phyloP scores from a whole-genome alignment of 352 stramenopile genomes.

The Blastocystis sp. region DNA sequence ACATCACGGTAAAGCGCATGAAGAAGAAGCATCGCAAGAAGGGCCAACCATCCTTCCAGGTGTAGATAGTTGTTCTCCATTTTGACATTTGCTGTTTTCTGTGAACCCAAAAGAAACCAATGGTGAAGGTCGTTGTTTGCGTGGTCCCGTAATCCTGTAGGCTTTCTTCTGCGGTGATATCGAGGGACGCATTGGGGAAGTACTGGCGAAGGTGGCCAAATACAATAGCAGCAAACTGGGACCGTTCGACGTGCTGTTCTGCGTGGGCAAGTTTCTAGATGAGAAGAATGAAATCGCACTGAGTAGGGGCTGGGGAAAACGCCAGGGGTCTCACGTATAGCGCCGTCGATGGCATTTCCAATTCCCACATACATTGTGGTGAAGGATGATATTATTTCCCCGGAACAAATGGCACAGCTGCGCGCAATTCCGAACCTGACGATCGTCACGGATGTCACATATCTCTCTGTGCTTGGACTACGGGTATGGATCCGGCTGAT shows the following conservation, averaged over 20 bases:
- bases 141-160: slow-evolving; percentile 1
- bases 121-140: slow-evolving; percentile 40
- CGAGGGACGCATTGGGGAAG: slow-evolving; percentile 48
- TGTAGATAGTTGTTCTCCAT: slow-evolving; percentile 13
- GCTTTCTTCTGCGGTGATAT: slow-evolving; percentile 61
- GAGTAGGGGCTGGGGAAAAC: background rate
- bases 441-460: background rate
- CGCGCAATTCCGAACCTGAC: slow-evolving; percentile 13
- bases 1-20: slow-evolving; percentile 33
- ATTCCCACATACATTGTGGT: slow-evolving; percentile 46
- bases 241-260: slow-evolving; percentile 61
- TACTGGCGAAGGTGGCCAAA: slow-evolving; percentile 1
- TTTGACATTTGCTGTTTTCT: slow-evolving; percentile 42
- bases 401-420: background rate
- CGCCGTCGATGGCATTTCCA: background rate
- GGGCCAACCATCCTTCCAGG: background rate
- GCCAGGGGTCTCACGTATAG: background rate
- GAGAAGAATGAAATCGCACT: slow-evolving; percentile 44
- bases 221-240: slow-evolving; percentile 22
- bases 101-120: background rate
- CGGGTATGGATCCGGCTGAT: background rate
- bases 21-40: slow-evolving; percentile 24
- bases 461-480: slow-evolving; percentile 6
- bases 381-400: slow-evolving; percentile 47
- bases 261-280: slow-evolving; percentile 55